Base-by-base conservation (phyloP, 2,329 filamentous ascomycete genomes). In the Nemania diffusa region DNA sequence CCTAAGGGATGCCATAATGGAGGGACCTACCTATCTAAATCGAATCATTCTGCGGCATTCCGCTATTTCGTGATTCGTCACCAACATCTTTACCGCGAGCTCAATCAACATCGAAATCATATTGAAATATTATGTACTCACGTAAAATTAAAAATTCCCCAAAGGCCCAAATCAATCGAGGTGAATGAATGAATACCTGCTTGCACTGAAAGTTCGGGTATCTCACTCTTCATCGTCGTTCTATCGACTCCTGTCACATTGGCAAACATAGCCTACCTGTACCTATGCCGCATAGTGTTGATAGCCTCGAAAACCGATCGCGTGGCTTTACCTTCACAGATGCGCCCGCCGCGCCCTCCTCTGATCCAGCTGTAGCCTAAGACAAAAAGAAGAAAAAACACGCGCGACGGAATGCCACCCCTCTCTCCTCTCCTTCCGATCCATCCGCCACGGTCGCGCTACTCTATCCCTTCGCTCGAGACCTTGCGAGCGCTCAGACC, bases 401-500 rank as follows among this genome's bases (percentile, higher is more conserved):
- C 32, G 24, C 48, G 52, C 57, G 9, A 52, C 62, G 46, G 40
- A 53, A 67, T 76, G 74, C 69, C 74, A 44, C 72, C 73, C 15
- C 42, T 71, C 48, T 11, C 51, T 27, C 42, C 66, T 27, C 17
- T 69, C 29, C 62, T 72, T 48, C 53, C 70, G 6, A 27, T 61
- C 32, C 60, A 61, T 24, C 55, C 65, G 34, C 46, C 57, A 32
- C 69, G 48, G 59, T 61, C 64, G 34, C 69, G 62, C 20, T 58
- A 68, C 22, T 52, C 60, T 7, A 63, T 71, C 7, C 44, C 64
- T 13, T 52, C 13, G 55, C 15, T n/a, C 69, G 29, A 66, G 63
- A 52, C 48, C 53, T 48, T 52, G 58, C 42, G 13, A n/a, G 24
- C 62, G 22, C 59, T 73, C 34, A 42, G 58, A 42, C 69, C 72